Percentiles rank a stretch among this genome's conserved stretches.
Evolutionary conservation across 2,329 filamentous ascomycete species (phyloP).

Genomic region (Lachnellula cervina): DNA sequence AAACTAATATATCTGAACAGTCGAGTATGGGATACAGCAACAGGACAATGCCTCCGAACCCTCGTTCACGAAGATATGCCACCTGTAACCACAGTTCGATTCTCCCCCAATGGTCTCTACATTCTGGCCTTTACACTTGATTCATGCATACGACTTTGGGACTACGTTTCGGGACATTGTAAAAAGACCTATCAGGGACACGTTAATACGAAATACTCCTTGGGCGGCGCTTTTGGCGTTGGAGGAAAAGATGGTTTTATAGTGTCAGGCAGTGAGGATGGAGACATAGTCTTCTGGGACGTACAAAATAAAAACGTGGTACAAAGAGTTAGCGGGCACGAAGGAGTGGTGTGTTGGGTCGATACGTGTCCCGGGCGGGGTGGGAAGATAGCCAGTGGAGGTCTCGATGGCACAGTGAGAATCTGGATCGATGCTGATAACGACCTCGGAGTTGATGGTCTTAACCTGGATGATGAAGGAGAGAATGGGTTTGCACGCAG

Average conservation of each 20-base stretch:
- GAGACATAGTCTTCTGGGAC: constrained; percentile 83
- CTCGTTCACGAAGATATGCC: constrained; percentile 96
- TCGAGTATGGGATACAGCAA: constrained; percentile 92
- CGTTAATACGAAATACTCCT: constrained; percentile 73
- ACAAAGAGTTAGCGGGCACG: constrained; percentile 56
- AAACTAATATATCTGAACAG: constrained; percentile 35
- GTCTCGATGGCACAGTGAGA: constrained; percentile 56
- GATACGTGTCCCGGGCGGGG: constrained; percentile 52
- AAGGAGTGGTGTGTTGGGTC: constrained; percentile 61
- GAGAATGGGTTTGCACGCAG: constrained; percentile 8
- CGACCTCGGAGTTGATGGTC: constrained; percentile 17
- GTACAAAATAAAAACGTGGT: constrained; percentile 79
- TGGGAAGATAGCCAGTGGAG: constrained; percentile 53
- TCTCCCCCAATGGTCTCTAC: constrained; percentile 90
- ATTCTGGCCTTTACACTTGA: constrained; percentile 91
- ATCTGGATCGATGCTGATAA: constrained; percentile 50
- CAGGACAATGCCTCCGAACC: constrained; percentile 90
- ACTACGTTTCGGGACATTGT: constrained; percentile 85
- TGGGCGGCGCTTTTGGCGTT: constrained; percentile 78
- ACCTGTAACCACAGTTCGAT: constrained; percentile 81
- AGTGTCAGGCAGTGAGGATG: constrained; percentile 82
- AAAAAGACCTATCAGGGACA: constrained; percentile 98
- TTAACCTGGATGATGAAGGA: constrained; percentile 12
- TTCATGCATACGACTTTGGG: constrained; percentile 85
- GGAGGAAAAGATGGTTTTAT: constrained; percentile 58